Evolutionary conservation across 208 protist species (phyloP), one percentile per base, ranked within the genome.

Genomic region (Wallacemonas sp.): DNA sequence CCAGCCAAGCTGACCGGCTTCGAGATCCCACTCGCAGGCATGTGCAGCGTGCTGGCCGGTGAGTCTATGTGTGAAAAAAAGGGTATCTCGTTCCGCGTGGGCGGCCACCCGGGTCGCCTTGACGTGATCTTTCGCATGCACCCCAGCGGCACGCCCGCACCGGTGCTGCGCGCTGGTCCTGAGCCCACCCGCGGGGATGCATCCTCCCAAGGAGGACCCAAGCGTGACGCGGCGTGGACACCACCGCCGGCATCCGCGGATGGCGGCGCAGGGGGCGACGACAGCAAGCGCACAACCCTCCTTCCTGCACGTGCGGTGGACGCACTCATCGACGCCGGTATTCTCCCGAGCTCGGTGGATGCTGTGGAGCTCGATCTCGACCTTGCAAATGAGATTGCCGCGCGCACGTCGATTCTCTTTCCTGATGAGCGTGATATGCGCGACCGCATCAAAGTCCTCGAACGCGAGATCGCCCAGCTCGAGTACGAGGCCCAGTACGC

Each of bases 41-140:
- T 95, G 82, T 95, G 89, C 81, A 95, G 89, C 65, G 86, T 95
- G 0, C 76, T 95, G 30, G 86, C 89, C 0, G 75, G 77, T 3
- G 89, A 95, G 51, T 82, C 77, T 33, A 90, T 95, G 72, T 95
- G 89, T 66, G 89, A 95, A 64, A 87, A 83, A 63, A 95, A 93
- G 45, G 84, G 79, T 36, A 86, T 95, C 62, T 90, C 89, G 0
- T 95, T 95, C 63, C 78, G 84, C 30, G 80, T 95, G 26, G 76
- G 79, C 11, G 86, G 84, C 9, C 79, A 82, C 47, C 84, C 89
- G 0, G 83, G 86, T 14, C 75, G 86, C 6, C 72, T 95, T 6
- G 86, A 95, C 47, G 79, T 89, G 27, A 84, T 95, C 24, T 95
- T 95, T 54, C 84, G 86, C 66, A 95, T 95, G 89, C 74, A 95